Conservation (phyloP, 2,329 filamentous ascomycete species). For the Nigrograna mackinnonii region DNA sequence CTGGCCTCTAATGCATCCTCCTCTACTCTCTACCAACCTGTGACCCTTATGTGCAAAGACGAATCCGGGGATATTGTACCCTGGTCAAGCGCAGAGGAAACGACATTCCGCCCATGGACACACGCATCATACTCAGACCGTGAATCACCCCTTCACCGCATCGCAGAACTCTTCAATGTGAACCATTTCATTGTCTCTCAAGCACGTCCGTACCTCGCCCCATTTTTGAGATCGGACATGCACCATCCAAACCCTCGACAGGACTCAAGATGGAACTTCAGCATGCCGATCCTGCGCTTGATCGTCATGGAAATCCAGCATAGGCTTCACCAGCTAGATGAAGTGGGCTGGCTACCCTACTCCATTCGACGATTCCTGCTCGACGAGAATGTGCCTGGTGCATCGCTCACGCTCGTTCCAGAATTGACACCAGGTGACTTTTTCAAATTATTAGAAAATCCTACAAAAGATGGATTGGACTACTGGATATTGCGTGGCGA, state of each 20-base stretch:
- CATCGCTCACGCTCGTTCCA: conserved; percentile 80
- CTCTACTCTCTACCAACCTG: conserved; percentile 66
- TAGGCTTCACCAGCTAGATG: conserved; percentile 79
- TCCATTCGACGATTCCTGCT: conserved; percentile 76
- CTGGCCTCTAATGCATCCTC: conserved; percentile 75
- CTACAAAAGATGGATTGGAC: conserved; percentile 73
- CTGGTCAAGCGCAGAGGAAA: conserved; percentile 66
- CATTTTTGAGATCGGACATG: conserved; percentile 80
- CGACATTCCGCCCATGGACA: conserved; percentile 71
- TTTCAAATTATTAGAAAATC: conserved; percentile 77
- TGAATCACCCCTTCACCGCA: conserved; percentile 69
- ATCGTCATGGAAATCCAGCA: conserved; percentile 79
- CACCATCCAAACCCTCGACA: conserved; percentile 69
- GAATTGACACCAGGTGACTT: conserved; percentile 76
- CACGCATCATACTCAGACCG: conserved; percentile 66
- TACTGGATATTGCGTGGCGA: conserved; percentile 89
- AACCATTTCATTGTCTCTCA: conserved; percentile 96
- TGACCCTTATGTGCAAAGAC: conserved; percentile 78
- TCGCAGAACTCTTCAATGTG: conserved; percentile 85
- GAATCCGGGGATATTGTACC: conserved; percentile 72
- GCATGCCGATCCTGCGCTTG: conserved; percentile 64
- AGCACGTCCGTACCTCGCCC: conserved; percentile 85
- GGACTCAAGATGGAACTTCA: conserved; percentile 61
- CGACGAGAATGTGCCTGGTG: conserved; percentile 79
- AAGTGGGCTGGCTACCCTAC: conserved; percentile 71